These are phyloP conservation scores for Tagetes erecta DNA, from an alignment of 129 eudicot genomes.

Conservation along the genomic window DNA sequence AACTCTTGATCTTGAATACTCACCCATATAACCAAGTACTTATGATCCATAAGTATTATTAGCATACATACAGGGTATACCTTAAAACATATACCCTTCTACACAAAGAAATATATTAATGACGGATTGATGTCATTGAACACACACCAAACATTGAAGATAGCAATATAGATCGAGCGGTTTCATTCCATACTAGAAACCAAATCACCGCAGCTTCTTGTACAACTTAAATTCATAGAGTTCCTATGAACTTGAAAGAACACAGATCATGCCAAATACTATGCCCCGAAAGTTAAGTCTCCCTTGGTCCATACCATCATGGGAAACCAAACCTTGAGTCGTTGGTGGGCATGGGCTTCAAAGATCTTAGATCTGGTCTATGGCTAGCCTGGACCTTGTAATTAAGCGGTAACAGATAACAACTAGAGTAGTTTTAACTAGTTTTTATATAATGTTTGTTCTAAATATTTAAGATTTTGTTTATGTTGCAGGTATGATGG, in stretches of 20 bases:
- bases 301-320: conserved; percentile 42
- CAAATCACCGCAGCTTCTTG: not conserved
- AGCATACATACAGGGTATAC: not conserved
- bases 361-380: too few species aligned
- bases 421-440: too few species aligned
- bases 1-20: not conserved
- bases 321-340: conserved; percentile 21
- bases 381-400: too few species aligned
- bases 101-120: not conserved
- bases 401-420: too few species aligned
- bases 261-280: conserved; percentile 23
- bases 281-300: conserved; percentile 31
- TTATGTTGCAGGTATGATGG: too few species aligned
- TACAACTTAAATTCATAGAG: conserved; percentile 23
- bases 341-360: too few species aligned
- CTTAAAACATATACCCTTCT: not conserved
- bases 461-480: too few species aligned
- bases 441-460: too few species aligned
- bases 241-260: conserved; percentile 16
- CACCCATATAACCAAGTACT: not conserved
- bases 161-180: conserved; percentile 12
- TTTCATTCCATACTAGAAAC: conserved; percentile 16
- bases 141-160: not conserved
- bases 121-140: not conserved
- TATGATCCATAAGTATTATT: not conserved